Conservation (phyloP, 2,329 filamentous ascomycete genomes). For the Fusarium protoensiforme region DNA sequence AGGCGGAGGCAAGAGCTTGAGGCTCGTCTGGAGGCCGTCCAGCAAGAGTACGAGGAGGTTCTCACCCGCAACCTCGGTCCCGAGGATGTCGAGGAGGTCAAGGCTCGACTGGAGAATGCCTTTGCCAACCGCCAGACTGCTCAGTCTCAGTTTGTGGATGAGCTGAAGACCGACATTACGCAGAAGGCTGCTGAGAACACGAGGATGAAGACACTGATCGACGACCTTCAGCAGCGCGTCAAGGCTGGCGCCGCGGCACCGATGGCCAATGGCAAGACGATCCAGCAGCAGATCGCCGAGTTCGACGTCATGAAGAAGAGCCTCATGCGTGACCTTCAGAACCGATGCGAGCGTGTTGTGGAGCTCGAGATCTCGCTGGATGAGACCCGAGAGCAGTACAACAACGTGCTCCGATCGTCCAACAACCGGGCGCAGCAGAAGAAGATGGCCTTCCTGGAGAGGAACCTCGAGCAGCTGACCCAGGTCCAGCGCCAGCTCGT, state of each 20-base stretch:
- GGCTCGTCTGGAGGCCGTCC: conserved; percentile 76
- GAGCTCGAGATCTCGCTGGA: conserved; percentile 98
- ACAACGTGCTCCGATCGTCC: conserved; percentile 94
- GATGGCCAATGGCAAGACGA: conserved; percentile 85
- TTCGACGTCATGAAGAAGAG: conserved; percentile 99
- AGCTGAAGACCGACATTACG: conserved; percentile 79
- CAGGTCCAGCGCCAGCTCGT: conserved; percentile 97
- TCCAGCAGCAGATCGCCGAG: conserved; percentile 97
- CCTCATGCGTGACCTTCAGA: conserved; percentile 97
- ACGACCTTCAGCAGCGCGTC: conserved; percentile 79
- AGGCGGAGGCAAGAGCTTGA: conserved; percentile 82
- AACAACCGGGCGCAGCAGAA: conserved; percentile 99
- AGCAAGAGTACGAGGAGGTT: conserved; percentile 86
- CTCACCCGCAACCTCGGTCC: conserved; percentile 83
- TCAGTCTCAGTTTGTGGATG: conserved; percentile 78
- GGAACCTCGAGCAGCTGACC: conserved; percentile 96
- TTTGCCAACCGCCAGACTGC: conserved; percentile 80
- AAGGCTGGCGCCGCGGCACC: conserved; percentile 70
- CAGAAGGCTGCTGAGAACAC: conserved; percentile 85
- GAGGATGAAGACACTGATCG: conserved; percentile 82
- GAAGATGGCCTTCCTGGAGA: conserved; percentile 99
- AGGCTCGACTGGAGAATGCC: conserved; percentile 79
- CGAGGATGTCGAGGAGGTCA: conserved; percentile 85
- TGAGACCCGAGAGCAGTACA: conserved; percentile 98
- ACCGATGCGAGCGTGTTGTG: conserved; percentile 96